A percentile compares a stretch with the other conserved stretches of the same genome.
phyloP scores from a whole-genome alignment of 768 basidiomycete species.

The Lyophyllum semitale region DNA sequence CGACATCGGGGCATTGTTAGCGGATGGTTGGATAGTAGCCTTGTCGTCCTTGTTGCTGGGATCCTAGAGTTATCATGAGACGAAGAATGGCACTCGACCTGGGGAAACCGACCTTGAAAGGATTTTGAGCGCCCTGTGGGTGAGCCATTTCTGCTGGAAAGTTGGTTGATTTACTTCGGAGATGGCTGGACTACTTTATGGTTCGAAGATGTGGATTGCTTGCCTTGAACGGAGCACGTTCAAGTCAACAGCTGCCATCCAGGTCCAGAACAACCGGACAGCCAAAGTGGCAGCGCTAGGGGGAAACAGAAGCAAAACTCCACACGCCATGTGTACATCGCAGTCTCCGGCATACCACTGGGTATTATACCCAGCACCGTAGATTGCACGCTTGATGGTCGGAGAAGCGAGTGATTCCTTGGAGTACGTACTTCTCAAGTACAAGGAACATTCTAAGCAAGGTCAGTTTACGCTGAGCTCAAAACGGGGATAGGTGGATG shows the following conservation, averaged over 20 bases:
- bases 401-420: conserved; percentile 1
- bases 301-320: neutral
- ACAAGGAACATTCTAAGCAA: neutral
- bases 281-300: neutral
- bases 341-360: neutral
- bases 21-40: neutral
- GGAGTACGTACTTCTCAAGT: neutral
- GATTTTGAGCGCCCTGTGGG: neutral
- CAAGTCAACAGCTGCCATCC: conserved; percentile 43
- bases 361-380: neutral
- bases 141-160: neutral
- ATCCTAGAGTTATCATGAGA: neutral
- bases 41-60: conserved; percentile 7
- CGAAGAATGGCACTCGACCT: neutral
- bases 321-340: neutral
- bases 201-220: neutral
- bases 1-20: neutral
- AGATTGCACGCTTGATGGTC: neutral
- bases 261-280: neutral
- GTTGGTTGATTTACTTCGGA: neutral
- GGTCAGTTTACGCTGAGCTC: neutral
- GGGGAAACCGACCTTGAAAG: conserved; percentile 1
- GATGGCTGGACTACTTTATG: neutral
- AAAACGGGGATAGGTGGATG: neutral
- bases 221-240: neutral